Evolutionary conservation across 345 rosid genomes (phyloP), one percentile per base, ranked within the genome.

Genomic region (Pistacia vera): DNA sequence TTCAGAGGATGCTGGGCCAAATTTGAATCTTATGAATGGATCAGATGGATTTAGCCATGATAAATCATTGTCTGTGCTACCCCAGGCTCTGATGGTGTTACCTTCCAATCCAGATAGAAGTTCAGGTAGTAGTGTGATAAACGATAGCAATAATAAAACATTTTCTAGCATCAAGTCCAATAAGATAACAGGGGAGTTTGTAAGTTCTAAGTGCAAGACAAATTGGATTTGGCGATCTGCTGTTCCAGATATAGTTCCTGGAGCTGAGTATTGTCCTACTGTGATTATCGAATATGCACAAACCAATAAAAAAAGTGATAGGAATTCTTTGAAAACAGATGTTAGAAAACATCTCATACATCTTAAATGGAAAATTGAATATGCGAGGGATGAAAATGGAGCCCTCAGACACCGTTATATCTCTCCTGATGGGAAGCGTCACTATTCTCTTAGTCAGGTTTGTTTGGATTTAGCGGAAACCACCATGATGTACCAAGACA

Each of bases 291-390:
- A 67, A 67, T 93, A 83, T 72, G 81, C 77, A 60, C 66, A 60
- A 49, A 63, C 25, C n/a, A 25, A 35, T 60, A 69, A 73, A 20
- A 30, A 5, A 71, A 46, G 12, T 38, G 3, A 49, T 63, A 49
- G 3, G 14, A 17, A 14, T 11, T 12, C 76, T 66, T 25, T 79
- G 7, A 65, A 49, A 41, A 6, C 46, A 30, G 70, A 83, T 58
- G 83, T 81, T 51, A 85, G 81, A 78, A 89, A 79, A 74, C 94
- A 94, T 83, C 92, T 94, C 76, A 77, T 71, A 61, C 66, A 86
- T 73, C 68, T 80, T 67, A 87, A 85, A 60, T 92, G 97, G 98
- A 83, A 81, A 78, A 81, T 87, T 70, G 89, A 90, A 66, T 80
- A 60, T 58, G 64, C 5, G 69, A 70, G 48, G 61, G 85, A 72